A percentile compares a stretch with the other conserved stretches of the same genome.
Evolutionary conservation across 2,329 filamentous ascomycete species (phyloP).

Genomic region (Stenocarpella maydis): DNA sequence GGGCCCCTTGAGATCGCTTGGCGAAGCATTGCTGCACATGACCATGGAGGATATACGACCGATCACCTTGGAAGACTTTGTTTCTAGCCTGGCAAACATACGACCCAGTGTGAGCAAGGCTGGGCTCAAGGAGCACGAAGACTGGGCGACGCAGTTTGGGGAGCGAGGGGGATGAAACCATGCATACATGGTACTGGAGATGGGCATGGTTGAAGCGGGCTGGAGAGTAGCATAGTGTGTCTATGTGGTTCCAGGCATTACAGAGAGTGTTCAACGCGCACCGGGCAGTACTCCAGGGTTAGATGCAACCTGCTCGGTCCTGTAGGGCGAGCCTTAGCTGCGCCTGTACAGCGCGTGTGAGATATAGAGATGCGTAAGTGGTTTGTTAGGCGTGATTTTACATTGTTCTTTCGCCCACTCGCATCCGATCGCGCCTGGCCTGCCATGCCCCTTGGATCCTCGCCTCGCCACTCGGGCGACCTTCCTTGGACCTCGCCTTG

Average conservation of each 20-base stretch:
- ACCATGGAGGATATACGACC: constrained; percentile 93
- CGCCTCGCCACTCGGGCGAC: neutral
- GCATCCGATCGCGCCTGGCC: neutral
- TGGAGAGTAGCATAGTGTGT: constrained; percentile 6
- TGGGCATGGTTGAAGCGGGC: neutral
- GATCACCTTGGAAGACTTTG: constrained; percentile 84
- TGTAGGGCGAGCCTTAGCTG: neutral
- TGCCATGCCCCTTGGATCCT: neutral
- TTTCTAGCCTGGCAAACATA: constrained; percentile 83
- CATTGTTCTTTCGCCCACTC: neutral
- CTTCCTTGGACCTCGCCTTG: neutral
- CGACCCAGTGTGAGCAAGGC: constrained; percentile 87
- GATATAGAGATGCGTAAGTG: neutral
- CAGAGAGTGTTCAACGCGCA: neutral
- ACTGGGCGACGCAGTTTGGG: constrained; percentile 93
- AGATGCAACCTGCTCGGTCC: neutral
- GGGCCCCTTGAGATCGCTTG: constrained; percentile 89
- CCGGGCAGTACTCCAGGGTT: neutral
- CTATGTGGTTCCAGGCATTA: neutral
- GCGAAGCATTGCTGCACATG: constrained; percentile 88
- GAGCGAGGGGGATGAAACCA: constrained; percentile 78
- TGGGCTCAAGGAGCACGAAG: constrained; percentile 87
- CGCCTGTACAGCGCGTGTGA: neutral
- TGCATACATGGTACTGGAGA: neutral
- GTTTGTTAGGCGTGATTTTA: neutral